phyloP scores from a whole-genome alignment of 257 asterid genomes.

The Solanum neorickii region DNA sequence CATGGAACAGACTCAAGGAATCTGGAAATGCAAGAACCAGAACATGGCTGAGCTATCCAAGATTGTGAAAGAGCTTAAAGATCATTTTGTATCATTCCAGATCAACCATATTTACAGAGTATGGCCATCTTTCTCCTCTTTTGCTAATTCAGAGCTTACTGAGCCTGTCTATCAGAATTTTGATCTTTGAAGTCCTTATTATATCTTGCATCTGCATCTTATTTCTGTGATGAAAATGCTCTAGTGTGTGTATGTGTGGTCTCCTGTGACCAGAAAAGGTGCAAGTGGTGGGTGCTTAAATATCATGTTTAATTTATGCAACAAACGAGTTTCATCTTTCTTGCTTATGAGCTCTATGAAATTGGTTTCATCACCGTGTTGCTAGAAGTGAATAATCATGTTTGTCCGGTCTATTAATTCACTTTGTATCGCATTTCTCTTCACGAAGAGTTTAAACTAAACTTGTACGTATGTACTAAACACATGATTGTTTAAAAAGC shows the following conservation, averaged over 20 bases:
- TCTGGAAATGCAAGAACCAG: constrained; percentile 81
- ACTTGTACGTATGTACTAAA: not conserved
- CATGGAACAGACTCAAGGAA: constrained; percentile 69
- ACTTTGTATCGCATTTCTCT: not conserved
- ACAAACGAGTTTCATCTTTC: not conserved
- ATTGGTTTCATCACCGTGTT: not conserved
- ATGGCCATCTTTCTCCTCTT: constrained; percentile 11
- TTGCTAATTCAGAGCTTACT: not conserved
- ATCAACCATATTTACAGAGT: constrained; percentile 79
- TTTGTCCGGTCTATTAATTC: not conserved
- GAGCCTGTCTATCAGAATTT: not conserved
- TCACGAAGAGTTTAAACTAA: not conserved
- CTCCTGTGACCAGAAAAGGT: not conserved
- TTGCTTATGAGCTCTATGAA: not conserved
- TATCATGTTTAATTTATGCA: not conserved
- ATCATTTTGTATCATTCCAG: constrained; percentile 65
- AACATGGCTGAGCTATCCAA: constrained; percentile 92
- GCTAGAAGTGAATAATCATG: not conserved
- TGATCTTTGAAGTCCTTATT: not conserved
- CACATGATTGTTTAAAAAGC: not conserved
- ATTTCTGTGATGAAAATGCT: not conserved
- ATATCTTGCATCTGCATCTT: not conserved
- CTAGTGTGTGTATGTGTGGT: not conserved
- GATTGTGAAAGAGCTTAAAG: constrained; percentile 83
- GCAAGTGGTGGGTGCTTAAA: not conserved